These are phyloP conservation scores for Arxiozyma slooffiae DNA, from an alignment of 1,139 yeast species.

Conservation along the genomic window DNA sequence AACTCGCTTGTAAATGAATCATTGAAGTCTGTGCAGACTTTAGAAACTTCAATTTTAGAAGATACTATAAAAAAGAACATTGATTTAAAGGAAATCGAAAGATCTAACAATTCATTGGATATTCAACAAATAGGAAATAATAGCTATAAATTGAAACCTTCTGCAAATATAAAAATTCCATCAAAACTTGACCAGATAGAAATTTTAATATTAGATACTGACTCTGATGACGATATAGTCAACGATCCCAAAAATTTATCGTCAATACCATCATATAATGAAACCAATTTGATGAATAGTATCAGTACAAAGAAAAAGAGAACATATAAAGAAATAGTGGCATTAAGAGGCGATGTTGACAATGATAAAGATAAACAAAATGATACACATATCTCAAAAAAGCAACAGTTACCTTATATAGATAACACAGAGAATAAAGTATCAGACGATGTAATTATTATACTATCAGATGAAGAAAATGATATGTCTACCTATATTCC, in stretches of 20 bases:
- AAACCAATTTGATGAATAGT: not conserved
- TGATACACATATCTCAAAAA: constrained; percentile 2
- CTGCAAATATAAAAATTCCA: not conserved
- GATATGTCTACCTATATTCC: constrained; percentile 8
- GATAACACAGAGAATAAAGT: not conserved
- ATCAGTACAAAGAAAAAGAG: not conserved
- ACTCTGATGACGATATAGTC: constrained; percentile 1
- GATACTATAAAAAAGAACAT: not conserved
- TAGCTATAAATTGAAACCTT: not conserved
- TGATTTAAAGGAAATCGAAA: not conserved
- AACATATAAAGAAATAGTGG: not conserved
- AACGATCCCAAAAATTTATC: constrained; percentile 1
- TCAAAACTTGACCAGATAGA: not conserved
- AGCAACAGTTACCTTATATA: not conserved
- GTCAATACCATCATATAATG: constrained; percentile 1
- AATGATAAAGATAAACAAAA: not conserved
- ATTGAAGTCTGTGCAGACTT: not conserved
- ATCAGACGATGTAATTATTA: constrained; percentile 8
- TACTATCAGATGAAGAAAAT: constrained; percentile 13
- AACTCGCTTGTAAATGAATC: not conserved
- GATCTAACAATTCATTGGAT: not conserved
- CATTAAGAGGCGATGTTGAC: not conserved
- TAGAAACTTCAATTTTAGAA: not conserved
- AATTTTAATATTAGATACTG: constrained; percentile 4
- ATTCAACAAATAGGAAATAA: not conserved